phyloP scores from a whole-genome alignment of 306 rosid genomes.

The Quercus cerris region DNA sequence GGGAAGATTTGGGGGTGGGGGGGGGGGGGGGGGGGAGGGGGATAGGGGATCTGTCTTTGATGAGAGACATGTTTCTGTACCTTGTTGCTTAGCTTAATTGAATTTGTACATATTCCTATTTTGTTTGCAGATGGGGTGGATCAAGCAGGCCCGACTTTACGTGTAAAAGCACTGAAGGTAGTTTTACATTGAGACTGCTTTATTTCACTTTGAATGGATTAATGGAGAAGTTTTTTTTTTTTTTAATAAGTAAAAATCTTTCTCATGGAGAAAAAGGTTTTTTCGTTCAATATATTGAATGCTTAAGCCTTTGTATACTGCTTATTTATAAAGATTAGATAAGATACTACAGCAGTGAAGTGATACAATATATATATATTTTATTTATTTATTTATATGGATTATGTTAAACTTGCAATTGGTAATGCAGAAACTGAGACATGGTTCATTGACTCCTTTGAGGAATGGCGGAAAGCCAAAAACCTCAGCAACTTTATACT shows the following conservation, averaged over 20 bases:
- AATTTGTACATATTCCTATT: conserved; percentile 5
- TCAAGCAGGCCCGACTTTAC: conserved; percentile 99
- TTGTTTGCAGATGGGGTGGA: conserved; percentile 90
- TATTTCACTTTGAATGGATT: conserved; percentile 12
- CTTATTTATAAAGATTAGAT: neutral
- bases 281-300: neutral
- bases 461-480: conserved; percentile 98
- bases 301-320: neutral
- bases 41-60: neutral
- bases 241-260: neutral
- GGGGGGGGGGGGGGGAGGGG: neutral
- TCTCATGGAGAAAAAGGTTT: too few relatives aligned
- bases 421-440: conserved; percentile 79
- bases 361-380: too few relatives aligned
- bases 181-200: neutral
- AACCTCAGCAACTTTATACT: conserved; percentile 77
- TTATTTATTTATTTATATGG: too few relatives aligned
- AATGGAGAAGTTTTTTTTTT: neutral
- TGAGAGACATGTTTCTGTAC: conserved; percentile 4
- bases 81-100: neutral
- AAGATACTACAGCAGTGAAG: too few relatives aligned
- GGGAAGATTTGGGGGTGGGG: too few relatives aligned
- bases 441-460: conserved; percentile 95
- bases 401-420: conserved; percentile 16
- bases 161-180: conserved; percentile 96